Conservation (phyloP, 257 asterid genomes). For the Euphrasia confusa region DNA sequence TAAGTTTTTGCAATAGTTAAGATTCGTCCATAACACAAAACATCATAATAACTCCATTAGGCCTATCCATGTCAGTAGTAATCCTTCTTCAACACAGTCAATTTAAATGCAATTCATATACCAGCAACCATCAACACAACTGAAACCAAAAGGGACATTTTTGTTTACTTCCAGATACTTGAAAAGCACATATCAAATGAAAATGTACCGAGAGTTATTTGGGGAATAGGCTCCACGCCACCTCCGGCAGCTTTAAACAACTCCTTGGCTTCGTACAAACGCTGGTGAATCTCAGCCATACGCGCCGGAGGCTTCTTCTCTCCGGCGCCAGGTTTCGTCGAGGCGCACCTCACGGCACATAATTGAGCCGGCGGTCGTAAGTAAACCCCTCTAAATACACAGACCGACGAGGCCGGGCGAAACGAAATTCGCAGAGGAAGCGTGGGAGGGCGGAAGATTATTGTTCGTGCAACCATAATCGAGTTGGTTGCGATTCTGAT, state of each 20-base stretch:
- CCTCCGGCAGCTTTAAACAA: slow-evolving; percentile 61
- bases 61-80: slow-evolving; percentile 4
- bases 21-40: slow-evolving; percentile 4
- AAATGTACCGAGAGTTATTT: slow-evolving; percentile 58
- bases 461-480: slow-evolving; percentile 31
- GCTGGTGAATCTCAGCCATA: slow-evolving; percentile 65
- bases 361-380: slow-evolving; percentile 18
- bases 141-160: neutral
- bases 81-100: slow-evolving; percentile 7
- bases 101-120: neutral
- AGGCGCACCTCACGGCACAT: slow-evolving; percentile 34
- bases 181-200: neutral
- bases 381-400: slow-evolving; percentile 6
- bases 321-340: slow-evolving; percentile 43
- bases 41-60: slow-evolving; percentile 9
- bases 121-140: neutral
- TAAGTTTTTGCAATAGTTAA: neutral
- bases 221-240: slow-evolving; percentile 66
- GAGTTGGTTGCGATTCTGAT: slow-evolving; percentile 39
- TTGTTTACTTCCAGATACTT: neutral
- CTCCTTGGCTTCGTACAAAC: slow-evolving; percentile 64
- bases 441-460: slow-evolving; percentile 28
- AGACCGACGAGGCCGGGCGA: slow-evolving; percentile 23
- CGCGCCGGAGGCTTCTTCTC: slow-evolving; percentile 64
- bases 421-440: slow-evolving; percentile 24